These are phyloP conservation scores for Lentinula detonsa DNA, from an alignment of 768 basidiomycete species.

Conservation along the genomic window DNA sequence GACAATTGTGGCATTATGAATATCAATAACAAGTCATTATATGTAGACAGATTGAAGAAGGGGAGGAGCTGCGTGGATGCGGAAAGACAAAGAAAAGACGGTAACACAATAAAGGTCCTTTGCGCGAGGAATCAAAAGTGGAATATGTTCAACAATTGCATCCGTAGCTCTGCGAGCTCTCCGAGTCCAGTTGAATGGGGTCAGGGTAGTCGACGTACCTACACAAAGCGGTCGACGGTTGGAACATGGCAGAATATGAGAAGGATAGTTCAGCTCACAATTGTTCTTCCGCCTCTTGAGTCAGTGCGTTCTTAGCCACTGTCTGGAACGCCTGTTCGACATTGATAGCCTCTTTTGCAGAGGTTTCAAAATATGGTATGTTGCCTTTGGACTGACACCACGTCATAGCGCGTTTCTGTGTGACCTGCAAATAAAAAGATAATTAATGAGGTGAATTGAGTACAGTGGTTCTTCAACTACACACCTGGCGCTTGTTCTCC, in stretches of 20 bases:
- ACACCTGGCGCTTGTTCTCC: constrained; percentile 94
- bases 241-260: constrained; percentile 5
- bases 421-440: constrained; percentile 51
- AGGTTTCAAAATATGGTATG: constrained; percentile 99
- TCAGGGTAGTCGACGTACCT: constrained; percentile 99
- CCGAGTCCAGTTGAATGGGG: constrained; percentile 94
- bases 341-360: constrained; percentile 99
- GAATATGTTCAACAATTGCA: constrained; percentile 68
- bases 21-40: neutral
- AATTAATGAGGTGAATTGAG: constrained; percentile 6
- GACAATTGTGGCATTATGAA: constrained; percentile 1
- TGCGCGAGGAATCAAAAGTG: neutral
- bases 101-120: neutral
- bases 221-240: constrained; percentile 11
- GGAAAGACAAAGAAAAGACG: neutral
- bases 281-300: constrained; percentile 95
- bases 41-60: constrained; percentile 1
- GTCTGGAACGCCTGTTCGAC: constrained; percentile 99
- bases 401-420: constrained; percentile 99
- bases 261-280: constrained; percentile 47
- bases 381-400: constrained; percentile 99
- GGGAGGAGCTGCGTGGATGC: neutral
- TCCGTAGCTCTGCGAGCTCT: constrained; percentile 84
- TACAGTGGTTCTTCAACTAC: constrained; percentile 12
- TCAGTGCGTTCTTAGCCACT: constrained; percentile 98